These are phyloP conservation scores for Entelexis paramagnoliae DNA, from an alignment of 1,139 yeast species.

Conservation along the genomic window DNA sequence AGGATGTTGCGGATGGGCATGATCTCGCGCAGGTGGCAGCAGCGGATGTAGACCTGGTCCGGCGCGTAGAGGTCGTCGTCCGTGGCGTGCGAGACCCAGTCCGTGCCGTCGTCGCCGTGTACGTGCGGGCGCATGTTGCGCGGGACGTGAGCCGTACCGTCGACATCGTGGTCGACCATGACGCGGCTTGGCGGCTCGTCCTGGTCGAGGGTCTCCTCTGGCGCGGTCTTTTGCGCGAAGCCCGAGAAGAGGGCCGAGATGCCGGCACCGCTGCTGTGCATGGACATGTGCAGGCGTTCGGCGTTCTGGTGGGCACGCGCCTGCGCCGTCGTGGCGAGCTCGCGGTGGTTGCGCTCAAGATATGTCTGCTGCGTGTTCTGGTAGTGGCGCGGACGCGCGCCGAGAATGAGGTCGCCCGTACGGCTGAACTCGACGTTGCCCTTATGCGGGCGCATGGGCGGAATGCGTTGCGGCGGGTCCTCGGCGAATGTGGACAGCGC, in stretches of 20 bases:
- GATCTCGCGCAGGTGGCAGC: slow-evolving; percentile 87
- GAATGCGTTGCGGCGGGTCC: slow-evolving; percentile 95
- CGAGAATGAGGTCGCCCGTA: slow-evolving; percentile 28
- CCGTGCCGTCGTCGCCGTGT: not conserved
- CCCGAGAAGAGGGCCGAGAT: slow-evolving; percentile 6
- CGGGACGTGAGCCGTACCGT: slow-evolving; percentile 11
- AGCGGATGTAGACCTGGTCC: slow-evolving; percentile 73
- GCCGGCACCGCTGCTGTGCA: slow-evolving; percentile 1
- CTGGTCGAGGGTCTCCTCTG: slow-evolving; percentile 26
- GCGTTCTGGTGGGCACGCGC: slow-evolving; percentile 29
- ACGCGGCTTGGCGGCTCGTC: slow-evolving; percentile 7
- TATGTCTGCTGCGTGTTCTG: slow-evolving; percentile 12
- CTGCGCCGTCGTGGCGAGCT: slow-evolving; percentile 27
- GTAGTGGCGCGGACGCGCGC: slow-evolving; percentile 15
- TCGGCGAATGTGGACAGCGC: slow-evolving; percentile 55
- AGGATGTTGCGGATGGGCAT: slow-evolving; percentile 86
- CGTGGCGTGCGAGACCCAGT: slow-evolving; percentile 7
- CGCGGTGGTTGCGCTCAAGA: slow-evolving; percentile 26
- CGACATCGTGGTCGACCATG: slow-evolving; percentile 16
- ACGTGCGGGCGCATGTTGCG: not conserved
- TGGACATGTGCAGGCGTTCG: slow-evolving; percentile 29
- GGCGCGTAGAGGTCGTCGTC: slow-evolving; percentile 27
- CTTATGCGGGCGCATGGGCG: slow-evolving; percentile 68
- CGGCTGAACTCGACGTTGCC: slow-evolving; percentile 59
- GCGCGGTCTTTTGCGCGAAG: not conserved